Base-by-base conservation (phyloP, 768 basidiomycete species). In the Calocera viscosa region DNA sequence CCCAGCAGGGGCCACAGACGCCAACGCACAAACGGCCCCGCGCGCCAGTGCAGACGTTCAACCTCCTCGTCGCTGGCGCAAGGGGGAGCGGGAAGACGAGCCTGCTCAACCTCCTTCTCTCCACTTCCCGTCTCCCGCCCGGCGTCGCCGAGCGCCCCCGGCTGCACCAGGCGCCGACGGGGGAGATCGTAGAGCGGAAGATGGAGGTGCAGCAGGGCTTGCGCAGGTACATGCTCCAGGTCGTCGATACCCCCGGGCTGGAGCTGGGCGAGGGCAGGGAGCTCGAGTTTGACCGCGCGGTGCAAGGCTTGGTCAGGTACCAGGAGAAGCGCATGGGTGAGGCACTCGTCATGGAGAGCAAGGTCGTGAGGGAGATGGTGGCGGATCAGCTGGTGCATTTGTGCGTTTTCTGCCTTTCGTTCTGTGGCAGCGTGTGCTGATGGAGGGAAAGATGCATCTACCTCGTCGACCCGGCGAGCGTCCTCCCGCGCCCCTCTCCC, bases 331-430 rank as follows among this genome's bases (percentile, higher is more conserved):
- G 91, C 0, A 86, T 94, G 86, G 89, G 81, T 73, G 91, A 93
- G 80, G 91, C 89, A 68, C 75, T 35, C 1, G 22, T 35, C 49
- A 41, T 35, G 90, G 90, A 93, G 80, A 89, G 88, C 66, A 94
- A 93, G 80, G 90, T 94, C 43, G 79, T 92, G 64, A 84, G 91
- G 70, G 84, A 90, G 74, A 90, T 84, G 77, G 91, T 88, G 78
- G 90, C 89, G 63, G 91, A 94, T 77, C 89, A 90, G 71, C 91
- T 93, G 71, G 86, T 94, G 71, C 91, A 94, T 77, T 77, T 92
- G 90, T 91, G 75, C 76, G 89, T 76, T 39, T 65, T 22, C 73
- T 72, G 49, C 63, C 32, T 22, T 64, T 26, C 32, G 7, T 26
- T 34, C 3, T 24, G 2, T 2, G 24, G 28, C 16, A 8, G 7